Conservation (phyloP, 305 asterid genomes). For the Fraxinus greggii region DNA sequence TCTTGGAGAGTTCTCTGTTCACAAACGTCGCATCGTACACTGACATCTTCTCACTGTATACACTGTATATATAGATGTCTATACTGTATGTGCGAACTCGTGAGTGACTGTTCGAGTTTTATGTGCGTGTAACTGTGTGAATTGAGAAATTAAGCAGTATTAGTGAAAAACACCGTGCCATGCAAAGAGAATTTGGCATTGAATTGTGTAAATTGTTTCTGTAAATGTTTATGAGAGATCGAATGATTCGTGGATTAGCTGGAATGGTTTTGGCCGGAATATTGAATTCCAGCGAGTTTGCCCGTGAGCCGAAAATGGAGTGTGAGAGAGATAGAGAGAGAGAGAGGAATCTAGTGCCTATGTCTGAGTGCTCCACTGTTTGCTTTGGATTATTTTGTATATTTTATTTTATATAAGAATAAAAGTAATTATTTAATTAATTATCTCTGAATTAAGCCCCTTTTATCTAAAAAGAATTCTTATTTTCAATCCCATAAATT, state of each 20-base stretch:
- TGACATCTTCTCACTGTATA: constrained; percentile 38
- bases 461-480: no score
- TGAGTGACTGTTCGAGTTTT: background rate
- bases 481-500: no score
- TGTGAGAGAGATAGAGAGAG: background rate
- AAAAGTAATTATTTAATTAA: background rate
- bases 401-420: background rate
- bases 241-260: background rate
- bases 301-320: background rate
- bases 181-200: background rate
- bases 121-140: background rate
- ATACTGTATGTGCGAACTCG: background rate
- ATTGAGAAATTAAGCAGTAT: background rate
- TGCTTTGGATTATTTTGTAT: constrained; percentile 4
- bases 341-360: background rate
- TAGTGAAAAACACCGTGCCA: background rate
- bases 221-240: background rate
- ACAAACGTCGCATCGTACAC: constrained; percentile 51
- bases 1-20: constrained; percentile 52
- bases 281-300: background rate
- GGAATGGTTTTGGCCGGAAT: background rate
- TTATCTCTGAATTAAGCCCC: background rate
- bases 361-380: constrained; percentile 5
- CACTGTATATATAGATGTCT: background rate
- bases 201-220: background rate